Evolutionary conservation across 2,329 filamentous ascomycete genomes (phyloP), one percentile per base, ranked within the genome.

Genomic region (Iodosphaeria phyllophila): DNA sequence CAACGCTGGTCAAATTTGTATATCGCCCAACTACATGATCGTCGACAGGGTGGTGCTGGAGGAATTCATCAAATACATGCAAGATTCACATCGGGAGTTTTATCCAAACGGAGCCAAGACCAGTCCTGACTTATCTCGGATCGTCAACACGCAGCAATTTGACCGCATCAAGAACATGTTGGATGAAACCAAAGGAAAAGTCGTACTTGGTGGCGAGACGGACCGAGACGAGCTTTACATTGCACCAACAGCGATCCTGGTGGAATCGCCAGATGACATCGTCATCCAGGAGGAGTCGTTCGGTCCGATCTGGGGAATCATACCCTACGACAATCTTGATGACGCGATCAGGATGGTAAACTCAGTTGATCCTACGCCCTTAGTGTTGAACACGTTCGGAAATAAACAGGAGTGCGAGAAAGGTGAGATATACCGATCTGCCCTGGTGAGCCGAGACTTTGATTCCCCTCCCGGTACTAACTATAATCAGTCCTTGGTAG

Each of bases 1-100:
- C 32, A 89, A 89, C 45, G 76, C 78, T 4, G 89, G 89, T 13
- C 89, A 98, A 52, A 64, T 93, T 35, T 98, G 89, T 48, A 66
- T 93, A 33, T 80, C 74, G 14, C 83, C 93, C 42, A 93, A 95
- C 58, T 93, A 92, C 51, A 73, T 79, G 26, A 61, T 93, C 25
- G 68, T 92, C 15, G 80, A 95, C 44, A 70, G 69, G 36, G 65
- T 71, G 22, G 60, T 86, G 4, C 52, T 86, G 15, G 59, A 71
- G 9, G 55, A 63, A 15, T 80, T 95, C 38, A 55, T 95, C 33
- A 60, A 68, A 27, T 68, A 78, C 41, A 62, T 95, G 40, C 75
- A 78, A 44, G 61, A 59, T 22, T 66, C 71, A 6, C 62, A 77
- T 41, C 63, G 69, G 25, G 66, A 77, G 28, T 92, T 91, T 56